Conservation (phyloP, 768 basidiomycete genomes). For the Lentinula sp. region DNA sequence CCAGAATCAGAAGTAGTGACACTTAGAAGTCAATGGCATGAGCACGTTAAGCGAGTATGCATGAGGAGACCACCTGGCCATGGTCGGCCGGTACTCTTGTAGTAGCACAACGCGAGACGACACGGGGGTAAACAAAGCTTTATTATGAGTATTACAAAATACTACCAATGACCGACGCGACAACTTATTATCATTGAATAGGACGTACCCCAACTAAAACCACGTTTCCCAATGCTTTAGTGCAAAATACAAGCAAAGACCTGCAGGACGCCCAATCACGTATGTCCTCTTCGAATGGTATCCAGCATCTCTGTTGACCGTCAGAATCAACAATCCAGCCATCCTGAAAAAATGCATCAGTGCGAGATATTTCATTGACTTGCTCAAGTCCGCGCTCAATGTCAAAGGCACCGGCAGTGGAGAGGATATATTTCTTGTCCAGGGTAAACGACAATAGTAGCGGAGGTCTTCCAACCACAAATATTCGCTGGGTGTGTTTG, state of each 20-base stretch:
- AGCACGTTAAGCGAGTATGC: too few species aligned
- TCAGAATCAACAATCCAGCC: slow-evolving; percentile 1
- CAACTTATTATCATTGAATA: not conserved
- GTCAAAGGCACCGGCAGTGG: not conserved
- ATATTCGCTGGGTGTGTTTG: not conserved
- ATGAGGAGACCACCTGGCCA: too few species aligned
- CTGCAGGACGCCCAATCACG: not conserved
- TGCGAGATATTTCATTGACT: not conserved
- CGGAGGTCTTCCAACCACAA: not conserved
- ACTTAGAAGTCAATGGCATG: too few species aligned
- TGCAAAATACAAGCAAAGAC: not conserved
- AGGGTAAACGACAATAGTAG: not conserved
- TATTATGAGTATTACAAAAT: too few species aligned
- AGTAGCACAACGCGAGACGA: too few species aligned
- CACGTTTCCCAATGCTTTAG: not conserved
- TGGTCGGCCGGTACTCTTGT: too few species aligned
- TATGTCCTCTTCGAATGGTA: not conserved
- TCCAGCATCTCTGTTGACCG: not conserved
- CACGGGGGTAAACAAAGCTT: too few species aligned
- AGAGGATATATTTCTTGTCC: not conserved
- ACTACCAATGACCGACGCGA: too few species aligned
- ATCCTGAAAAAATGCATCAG: not conserved
- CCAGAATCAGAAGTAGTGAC: too few species aligned
- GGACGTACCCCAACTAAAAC: not conserved
- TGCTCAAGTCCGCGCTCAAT: not conserved